Base-by-base conservation (phyloP, 176 grass and related monocot species). In the Neostapfia colusana region DNA sequence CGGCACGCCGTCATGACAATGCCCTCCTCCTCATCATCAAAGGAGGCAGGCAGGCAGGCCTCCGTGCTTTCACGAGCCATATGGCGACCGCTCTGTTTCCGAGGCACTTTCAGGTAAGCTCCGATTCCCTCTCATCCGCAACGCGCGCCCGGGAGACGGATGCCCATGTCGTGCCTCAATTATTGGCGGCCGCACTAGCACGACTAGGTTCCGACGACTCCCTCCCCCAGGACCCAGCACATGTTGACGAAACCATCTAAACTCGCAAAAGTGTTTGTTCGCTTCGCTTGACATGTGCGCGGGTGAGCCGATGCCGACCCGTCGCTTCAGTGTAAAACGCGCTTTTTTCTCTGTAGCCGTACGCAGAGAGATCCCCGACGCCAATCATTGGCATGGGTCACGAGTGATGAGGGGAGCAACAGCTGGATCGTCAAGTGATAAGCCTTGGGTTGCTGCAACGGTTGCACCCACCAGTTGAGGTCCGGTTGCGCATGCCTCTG, bases 141-240 rank as follows among this genome's bases (percentile, higher is more conserved):
- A 57, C 54, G 51, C 13, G n/a, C 10, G 71, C 71, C 16, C n/a
- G 7, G 4, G n/a, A 8, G 53, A 59, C 0, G 7, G 21, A 10
- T 1, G 37, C 38, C 14, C 24, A 10, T 28, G 45, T 4, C 45
- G 45, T 15, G 18, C 27, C 44, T 51, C 49, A 72, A 72, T 72
- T 72, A 72, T 72, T 72, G 66, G 66, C 23, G 66, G 66, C 23
- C 23, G 14, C 41, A 69, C 25, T 46, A 46, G 65, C 39, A 9
- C 61, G 1, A 44, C 15, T 49, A 23, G 59, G 4, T 64, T 18
- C 48, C 48, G 48, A 3, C 50, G 50, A 21, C 63, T 38, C 18
- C 0, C n/a, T 25, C n/a, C 53, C 24, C 53, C 20, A 2, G 50
- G 63, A 8, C 64, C 65, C 65, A 21, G 13, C 65, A 16, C 23